Conservation (phyloP, 352 stramenopile genomes). For the Plasmopara halstedii region DNA sequence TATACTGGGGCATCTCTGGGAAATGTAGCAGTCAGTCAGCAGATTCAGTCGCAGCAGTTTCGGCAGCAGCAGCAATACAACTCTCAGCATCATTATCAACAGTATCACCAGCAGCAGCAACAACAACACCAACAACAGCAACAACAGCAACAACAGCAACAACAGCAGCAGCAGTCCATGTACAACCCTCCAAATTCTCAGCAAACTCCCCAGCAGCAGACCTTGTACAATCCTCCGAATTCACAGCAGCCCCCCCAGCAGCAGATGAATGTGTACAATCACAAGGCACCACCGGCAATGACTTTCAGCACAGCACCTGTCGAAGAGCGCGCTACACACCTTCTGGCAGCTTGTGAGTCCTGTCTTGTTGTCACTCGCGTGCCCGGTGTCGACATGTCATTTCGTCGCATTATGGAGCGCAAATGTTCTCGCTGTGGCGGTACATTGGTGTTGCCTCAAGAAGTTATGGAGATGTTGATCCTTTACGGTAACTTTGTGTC, state of each 20-base stretch:
- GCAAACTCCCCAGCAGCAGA: constrained; percentile 12
- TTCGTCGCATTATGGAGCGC: constrained; percentile 68
- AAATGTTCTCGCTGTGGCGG: constrained; percentile 62
- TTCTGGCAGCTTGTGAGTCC: constrained; percentile 65
- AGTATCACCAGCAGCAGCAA: background rate
- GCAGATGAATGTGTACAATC: constrained; percentile 21
- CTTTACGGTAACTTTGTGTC: constrained; percentile 78
- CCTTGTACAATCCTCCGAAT: background rate
- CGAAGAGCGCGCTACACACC: constrained; percentile 44
- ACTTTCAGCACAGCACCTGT: constrained; percentile 16
- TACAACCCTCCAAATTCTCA: constrained; percentile 10
- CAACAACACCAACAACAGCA: background rate
- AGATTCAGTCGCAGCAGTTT: constrained; percentile 13
- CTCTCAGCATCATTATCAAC: constrained; percentile 13
- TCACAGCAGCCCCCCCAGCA: constrained; percentile 3
- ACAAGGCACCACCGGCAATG: constrained; percentile 12
- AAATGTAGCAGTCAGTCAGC: constrained; percentile 5
- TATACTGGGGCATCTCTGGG: constrained; percentile 15
- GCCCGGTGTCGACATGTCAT: constrained; percentile 71
- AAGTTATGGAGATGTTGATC: constrained; percentile 84
- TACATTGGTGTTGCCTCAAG: constrained; percentile 58
- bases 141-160: background rate
- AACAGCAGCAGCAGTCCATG: constrained; percentile 3
- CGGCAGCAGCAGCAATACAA: constrained; percentile 14
- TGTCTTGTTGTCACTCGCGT: constrained; percentile 66